Conservation (phyloP, 2,329 filamentous ascomycete species). For the Didymella keratinophila region DNA sequence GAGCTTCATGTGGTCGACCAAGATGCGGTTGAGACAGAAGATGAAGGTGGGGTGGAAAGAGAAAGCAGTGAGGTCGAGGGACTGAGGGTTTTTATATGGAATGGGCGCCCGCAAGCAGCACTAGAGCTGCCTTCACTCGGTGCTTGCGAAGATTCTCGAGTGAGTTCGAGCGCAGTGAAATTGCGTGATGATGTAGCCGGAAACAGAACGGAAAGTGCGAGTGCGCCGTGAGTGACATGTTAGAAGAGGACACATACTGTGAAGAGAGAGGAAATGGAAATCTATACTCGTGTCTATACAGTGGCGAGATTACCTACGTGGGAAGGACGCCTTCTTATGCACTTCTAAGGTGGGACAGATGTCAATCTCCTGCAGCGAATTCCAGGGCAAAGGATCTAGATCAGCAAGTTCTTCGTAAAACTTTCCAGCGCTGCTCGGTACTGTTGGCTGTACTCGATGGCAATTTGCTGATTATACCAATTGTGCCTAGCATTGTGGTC, state of each 20-base stretch:
- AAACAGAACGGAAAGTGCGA: constrained; percentile 4
- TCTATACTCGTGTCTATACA: not conserved
- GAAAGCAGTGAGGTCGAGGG: not conserved
- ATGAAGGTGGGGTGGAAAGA: not conserved
- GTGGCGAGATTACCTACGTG: not conserved
- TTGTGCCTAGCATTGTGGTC: constrained; percentile 64
- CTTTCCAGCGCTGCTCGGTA: constrained; percentile 38
- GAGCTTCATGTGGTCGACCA: constrained; percentile 13
- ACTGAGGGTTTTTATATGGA: not conserved
- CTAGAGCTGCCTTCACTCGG: not conserved
- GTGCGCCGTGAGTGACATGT: not conserved
- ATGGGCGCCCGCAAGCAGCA: not conserved
- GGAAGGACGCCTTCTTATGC: not conserved
- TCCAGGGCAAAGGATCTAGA: not conserved
- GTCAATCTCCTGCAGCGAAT: not conserved
- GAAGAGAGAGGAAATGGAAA: not conserved
- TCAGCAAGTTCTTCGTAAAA: constrained; percentile 35
- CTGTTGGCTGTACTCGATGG: constrained; percentile 47
- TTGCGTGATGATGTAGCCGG: not conserved
- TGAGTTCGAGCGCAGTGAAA: not conserved
- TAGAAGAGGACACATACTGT: not conserved
- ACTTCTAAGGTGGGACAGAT: not conserved
- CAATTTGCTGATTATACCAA: constrained; percentile 51
- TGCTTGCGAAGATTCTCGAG: not conserved
- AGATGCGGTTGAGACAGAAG: not conserved